Conservation (phyloP, 352 stramenopile species). For the Phytophthora vignae region DNA sequence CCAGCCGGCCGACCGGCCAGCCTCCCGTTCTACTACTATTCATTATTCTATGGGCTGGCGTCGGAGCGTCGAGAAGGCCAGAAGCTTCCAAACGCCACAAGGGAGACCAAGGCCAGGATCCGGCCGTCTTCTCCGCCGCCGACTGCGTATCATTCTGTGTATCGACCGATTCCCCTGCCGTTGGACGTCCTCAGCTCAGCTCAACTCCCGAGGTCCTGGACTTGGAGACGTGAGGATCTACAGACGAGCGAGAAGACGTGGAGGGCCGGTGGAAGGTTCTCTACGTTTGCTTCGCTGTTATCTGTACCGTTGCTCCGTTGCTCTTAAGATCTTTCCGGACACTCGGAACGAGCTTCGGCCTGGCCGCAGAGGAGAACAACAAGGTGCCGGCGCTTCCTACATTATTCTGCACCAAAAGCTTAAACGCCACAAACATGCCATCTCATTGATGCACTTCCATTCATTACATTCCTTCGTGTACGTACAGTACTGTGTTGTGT, state of each 20-base stretch:
- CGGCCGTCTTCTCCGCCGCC: neutral
- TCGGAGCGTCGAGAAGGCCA: conserved; percentile 5
- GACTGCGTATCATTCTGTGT: conserved; percentile 31
- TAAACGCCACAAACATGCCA: conserved; percentile 24
- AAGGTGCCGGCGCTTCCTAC: conserved; percentile 11
- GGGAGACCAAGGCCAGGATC: neutral
- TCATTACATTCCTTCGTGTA: conserved; percentile 18
- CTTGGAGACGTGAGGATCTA: conserved; percentile 1
- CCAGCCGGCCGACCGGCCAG: neutral
- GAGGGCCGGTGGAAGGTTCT: conserved; percentile 7
- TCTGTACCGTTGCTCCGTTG: neutral
- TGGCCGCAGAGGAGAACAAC: conserved; percentile 5
- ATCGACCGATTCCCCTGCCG: conserved; percentile 21
- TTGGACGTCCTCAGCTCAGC: neutral
- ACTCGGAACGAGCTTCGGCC: conserved; percentile 1
- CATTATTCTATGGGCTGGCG: conserved; percentile 36
- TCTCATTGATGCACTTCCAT: conserved; percentile 9
- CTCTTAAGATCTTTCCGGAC: neutral
- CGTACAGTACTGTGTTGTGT: neutral
- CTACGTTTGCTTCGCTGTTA: neutral
- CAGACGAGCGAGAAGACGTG: neutral
- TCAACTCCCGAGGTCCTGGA: neutral
- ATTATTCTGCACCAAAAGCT: conserved; percentile 31
- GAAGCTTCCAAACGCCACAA: neutral
- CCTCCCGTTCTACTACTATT: conserved; percentile 34